A percentile compares a stretch with the other conserved stretches of the same genome.
These are phyloP conservation scores for Nectriaceae sp. DNA, from an alignment of 2,329 filamentous ascomycete species.

Conservation along the genomic window DNA sequence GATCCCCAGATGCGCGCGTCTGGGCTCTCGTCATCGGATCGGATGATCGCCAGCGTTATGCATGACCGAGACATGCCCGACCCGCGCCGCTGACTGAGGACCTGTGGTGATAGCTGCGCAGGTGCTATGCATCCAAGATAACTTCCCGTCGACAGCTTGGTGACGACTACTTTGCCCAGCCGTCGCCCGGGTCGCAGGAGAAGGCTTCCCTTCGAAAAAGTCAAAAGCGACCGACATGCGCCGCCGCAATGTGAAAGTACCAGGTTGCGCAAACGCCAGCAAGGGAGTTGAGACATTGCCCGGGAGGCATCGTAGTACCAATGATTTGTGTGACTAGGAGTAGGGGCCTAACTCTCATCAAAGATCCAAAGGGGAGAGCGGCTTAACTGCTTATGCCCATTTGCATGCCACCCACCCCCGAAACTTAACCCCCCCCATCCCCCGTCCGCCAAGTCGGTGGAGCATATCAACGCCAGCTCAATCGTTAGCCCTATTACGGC, in stretches of 20 bases:
- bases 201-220: not conserved
- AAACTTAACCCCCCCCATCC: conserved; percentile 9
- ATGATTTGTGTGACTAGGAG: conserved; percentile 1
- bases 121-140: not conserved
- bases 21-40: conserved; percentile 15
- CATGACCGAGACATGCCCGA: conserved; percentile 15
- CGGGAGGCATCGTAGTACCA: conserved; percentile 15
- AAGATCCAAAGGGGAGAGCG: conserved; percentile 2
- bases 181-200: not conserved
- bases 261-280: conserved; percentile 24
- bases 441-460: conserved; percentile 10
- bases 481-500: conserved; percentile 29
- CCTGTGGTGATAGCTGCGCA: not conserved
- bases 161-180: not conserved
- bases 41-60: conserved; percentile 19
- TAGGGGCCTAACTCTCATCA: no score
- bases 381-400: conserved; percentile 21
- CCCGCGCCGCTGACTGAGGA: not conserved
- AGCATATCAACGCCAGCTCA: conserved; percentile 26
- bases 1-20: conserved; percentile 13
- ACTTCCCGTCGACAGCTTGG: not conserved
- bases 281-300: conserved; percentile 28
- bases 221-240: no score
- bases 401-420: conserved; percentile 24
- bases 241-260: conserved; percentile 9